Evolutionary conservation across 1,139 yeast species (phyloP).

Genomic region (Taphrina deformans): DNA sequence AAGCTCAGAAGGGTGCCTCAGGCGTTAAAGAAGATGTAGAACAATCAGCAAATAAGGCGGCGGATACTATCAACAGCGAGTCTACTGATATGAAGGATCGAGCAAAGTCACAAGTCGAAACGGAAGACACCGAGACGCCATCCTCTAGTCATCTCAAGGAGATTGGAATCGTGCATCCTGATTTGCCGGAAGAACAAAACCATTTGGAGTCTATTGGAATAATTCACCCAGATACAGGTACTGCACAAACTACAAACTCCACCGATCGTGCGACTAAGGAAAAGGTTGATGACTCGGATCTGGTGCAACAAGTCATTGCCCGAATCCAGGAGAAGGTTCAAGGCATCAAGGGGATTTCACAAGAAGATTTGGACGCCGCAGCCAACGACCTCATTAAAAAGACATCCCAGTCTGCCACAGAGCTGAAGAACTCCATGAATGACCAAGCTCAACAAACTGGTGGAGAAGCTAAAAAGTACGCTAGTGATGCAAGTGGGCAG

Average conservation of each 20-base stretch:
- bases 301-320: conserved; percentile 8
- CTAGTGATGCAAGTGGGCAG: not conserved
- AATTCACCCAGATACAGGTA: conserved; percentile 7
- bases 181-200: not conserved
- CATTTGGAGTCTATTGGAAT: conserved; percentile 21
- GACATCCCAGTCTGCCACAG: not conserved
- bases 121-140: not conserved
- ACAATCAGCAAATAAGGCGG: conserved; percentile 6
- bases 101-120: not conserved
- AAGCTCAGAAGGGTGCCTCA: not conserved
- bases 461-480: not conserved
- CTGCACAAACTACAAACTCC: not conserved
- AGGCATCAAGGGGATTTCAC: conserved; percentile 15
- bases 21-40: not conserved
- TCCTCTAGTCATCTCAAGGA: conserved; percentile 2
- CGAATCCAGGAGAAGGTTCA: conserved; percentile 7
- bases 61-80: not conserved
- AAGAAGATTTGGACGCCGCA: conserved; percentile 16
- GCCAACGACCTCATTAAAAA: conserved; percentile 13
- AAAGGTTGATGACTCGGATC: not conserved
- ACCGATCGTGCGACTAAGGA: not conserved
- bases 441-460: not conserved
- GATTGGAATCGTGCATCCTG: conserved; percentile 26
- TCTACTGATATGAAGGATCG: not conserved
- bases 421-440: not conserved